These are phyloP conservation scores for Asterophora lycoperdoides DNA, from an alignment of 768 basidiomycete genomes.

Conservation along the genomic window DNA sequence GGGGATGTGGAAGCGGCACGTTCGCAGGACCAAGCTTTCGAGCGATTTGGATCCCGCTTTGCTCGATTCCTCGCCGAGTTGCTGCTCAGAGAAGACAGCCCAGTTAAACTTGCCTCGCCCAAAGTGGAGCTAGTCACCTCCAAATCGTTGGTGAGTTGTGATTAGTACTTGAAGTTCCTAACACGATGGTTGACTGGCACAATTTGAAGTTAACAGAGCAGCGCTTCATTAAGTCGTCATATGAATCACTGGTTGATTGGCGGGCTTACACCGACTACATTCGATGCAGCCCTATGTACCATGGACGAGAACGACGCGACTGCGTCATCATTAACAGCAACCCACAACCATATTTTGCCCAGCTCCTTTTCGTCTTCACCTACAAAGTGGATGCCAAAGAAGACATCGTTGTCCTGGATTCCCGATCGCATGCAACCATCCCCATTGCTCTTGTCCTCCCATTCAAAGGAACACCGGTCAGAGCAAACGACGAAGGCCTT, in stretches of 20 bases:
- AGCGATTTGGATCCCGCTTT: background rate
- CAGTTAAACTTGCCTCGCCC: no score
- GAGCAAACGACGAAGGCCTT: constrained; percentile 21
- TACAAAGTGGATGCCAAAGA: background rate
- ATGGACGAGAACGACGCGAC: background rate
- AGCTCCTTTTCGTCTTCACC: constrained; percentile 2
- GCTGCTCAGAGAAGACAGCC: no score
- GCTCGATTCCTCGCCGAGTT: no score
- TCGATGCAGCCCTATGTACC: constrained; percentile 15
- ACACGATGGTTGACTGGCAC: no score
- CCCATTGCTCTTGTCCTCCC: constrained; percentile 3
- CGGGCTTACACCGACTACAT: constrained; percentile 15
- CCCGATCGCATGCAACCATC: background rate
- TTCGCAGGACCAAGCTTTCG: background rate
- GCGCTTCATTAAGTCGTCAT: constrained; percentile 19
- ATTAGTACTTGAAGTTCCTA: no score
- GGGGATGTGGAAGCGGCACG: background rate
- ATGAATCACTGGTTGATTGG: constrained; percentile 19
- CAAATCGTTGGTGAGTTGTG: no score
- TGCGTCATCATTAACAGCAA: background rate
- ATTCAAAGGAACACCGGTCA: background rate
- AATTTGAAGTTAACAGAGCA: background rate
- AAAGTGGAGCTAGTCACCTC: no score
- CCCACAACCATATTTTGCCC: background rate
- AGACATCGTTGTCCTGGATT: no score